These are phyloP conservation scores for Elasticomyces elasticus DNA, from an alignment of 495 filamentous ascomycete species.

Conservation along the genomic window DNA sequence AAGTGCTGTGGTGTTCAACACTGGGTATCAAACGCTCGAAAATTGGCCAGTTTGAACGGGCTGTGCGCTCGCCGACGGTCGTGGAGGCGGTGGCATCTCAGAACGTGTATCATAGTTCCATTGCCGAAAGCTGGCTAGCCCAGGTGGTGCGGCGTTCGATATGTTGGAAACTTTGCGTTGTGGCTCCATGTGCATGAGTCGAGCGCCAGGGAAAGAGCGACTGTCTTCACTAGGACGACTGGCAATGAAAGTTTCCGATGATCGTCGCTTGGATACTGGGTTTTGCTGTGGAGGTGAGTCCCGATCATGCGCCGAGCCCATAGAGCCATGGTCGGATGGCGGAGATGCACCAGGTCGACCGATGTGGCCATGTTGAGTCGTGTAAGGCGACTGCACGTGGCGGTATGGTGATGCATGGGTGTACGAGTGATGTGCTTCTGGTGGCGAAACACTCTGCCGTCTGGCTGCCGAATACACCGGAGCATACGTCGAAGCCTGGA, in stretches of 20 bases:
- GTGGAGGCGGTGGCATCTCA: slow-evolving; percentile 3
- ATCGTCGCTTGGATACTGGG: background rate
- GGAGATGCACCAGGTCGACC: background rate
- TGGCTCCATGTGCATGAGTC: background rate
- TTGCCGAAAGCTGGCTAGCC: slow-evolving; percentile 1
- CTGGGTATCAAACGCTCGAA: background rate
- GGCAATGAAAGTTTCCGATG: background rate
- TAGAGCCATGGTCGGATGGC: slow-evolving; percentile 1
- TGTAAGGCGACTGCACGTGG: background rate
- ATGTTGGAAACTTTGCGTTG: background rate
- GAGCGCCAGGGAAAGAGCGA: background rate
- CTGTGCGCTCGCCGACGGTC: background rate
- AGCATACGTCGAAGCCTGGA: background rate
- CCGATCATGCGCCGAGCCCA: background rate
- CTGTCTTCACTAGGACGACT: background rate
- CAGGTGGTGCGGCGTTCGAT: background rate
- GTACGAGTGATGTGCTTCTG: background rate
- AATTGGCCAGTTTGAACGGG: background rate
- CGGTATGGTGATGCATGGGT: background rate
- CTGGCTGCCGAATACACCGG: background rate
- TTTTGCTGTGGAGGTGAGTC: background rate
- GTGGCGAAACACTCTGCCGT: background rate
- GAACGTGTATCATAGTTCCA: background rate
- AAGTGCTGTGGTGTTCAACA: too few species aligned
- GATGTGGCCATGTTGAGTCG: background rate